These are phyloP conservation scores for Agrocybe praecox DNA, from an alignment of 768 basidiomycete species.

Conservation along the genomic window DNA sequence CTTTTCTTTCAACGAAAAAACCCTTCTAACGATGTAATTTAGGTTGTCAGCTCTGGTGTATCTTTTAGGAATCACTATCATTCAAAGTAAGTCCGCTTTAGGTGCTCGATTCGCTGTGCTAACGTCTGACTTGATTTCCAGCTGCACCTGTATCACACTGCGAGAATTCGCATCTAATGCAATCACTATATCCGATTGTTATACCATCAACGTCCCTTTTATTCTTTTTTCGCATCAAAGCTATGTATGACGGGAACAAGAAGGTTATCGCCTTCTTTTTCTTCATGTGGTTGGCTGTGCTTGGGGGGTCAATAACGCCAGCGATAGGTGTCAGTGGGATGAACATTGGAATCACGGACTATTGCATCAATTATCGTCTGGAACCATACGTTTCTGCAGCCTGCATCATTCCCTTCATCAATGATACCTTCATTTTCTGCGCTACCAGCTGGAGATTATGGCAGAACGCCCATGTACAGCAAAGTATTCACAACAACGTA, in stretches of 20 bases:
- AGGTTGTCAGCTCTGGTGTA: background rate
- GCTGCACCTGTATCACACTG: constrained; percentile 7
- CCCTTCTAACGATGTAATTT: background rate
- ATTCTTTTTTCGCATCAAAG: constrained; percentile 6
- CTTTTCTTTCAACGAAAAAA: background rate
- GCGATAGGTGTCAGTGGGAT: constrained; percentile 19
- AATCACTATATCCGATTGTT: background rate
- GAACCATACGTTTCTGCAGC: constrained; percentile 18
- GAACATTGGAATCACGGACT: constrained; percentile 21
- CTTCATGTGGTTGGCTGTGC: constrained; percentile 4
- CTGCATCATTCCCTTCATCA: constrained; percentile 20
- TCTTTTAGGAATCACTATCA: background rate
- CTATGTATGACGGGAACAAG: constrained; percentile 1
- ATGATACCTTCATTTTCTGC: constrained; percentile 32
- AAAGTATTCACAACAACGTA: constrained; percentile 3
- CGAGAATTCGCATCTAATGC: background rate
- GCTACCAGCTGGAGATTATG: constrained; percentile 30
- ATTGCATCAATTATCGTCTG: constrained; percentile 23
- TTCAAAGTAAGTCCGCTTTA: constrained; percentile 1
- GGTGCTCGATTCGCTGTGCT: background rate
- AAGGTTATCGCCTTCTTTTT: constrained; percentile 22
- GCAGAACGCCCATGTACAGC: constrained; percentile 8
- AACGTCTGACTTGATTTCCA: background rate
- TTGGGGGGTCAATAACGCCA: constrained; percentile 19
- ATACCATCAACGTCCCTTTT: constrained; percentile 7